These are phyloP conservation scores for Gymnopus androsaceus DNA, from an alignment of 1,284 basidiomycete genomes.

Conservation along the genomic window DNA sequence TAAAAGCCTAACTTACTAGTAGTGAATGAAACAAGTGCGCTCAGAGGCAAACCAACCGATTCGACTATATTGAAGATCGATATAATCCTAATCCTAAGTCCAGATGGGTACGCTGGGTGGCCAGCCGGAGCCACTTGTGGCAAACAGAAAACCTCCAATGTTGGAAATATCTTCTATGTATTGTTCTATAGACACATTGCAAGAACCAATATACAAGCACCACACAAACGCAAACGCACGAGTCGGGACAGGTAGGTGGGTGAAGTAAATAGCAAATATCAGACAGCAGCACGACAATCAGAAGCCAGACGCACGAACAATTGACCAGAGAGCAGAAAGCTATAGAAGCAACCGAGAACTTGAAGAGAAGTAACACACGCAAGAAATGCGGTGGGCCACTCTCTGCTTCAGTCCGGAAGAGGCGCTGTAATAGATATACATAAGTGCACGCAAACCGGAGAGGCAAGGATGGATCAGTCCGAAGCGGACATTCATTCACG, in stretches of 20 bases:
- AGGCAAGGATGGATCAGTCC: background rate
- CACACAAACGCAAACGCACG: background rate
- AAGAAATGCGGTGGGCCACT: background rate
- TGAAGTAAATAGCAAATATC: background rate
- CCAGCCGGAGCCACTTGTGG: no score
- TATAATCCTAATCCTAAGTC: no score
- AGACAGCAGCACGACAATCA: constrained; percentile 5
- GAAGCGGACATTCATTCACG: background rate
- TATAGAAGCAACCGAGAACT: background rate
- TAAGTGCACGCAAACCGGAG: background rate
- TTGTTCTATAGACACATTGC: background rate
- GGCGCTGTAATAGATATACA: background rate
- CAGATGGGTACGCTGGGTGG: no score
- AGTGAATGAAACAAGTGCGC: no score
- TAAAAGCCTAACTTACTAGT: no score
- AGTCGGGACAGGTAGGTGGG: background rate
- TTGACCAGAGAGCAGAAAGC: background rate
- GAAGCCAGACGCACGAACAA: constrained; percentile 3
- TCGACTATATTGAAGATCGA: no score
- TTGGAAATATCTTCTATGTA: background rate
- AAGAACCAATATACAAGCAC: constrained; percentile 2
- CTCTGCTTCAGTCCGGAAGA: constrained; percentile 3
- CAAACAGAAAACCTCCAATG: no score
- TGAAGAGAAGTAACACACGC: background rate
- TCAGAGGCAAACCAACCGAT: no score